Evolutionary conservation across 192 early-diverging fungal genomes (phyloP), one percentile per base, ranked within the genome.

Genomic region (Phycomyces nitens): DNA sequence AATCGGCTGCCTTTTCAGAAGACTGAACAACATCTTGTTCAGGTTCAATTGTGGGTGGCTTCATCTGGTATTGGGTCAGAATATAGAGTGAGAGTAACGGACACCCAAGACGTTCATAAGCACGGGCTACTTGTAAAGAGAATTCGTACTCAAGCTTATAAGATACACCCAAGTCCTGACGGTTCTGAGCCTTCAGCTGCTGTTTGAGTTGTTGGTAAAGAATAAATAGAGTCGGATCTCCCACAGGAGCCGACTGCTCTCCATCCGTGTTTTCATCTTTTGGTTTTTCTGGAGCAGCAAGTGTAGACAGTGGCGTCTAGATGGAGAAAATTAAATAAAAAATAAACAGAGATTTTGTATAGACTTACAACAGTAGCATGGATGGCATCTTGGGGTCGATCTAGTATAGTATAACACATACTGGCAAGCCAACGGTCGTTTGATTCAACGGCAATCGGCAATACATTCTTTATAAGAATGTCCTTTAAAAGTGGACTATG

Each of bases 61-160:
- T 63, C 38, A 68, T 61, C 14, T 44, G 18, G 55, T 70, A 74
- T 2, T 77, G 84, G 42, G 72, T 75, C 23, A 94, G 69, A 51
- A 94, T 86, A 26, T 94, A 76, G 34, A 94, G 68, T 5, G 91
- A 86, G 23, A 94, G 75, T 5, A 86, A 65, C 8, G 91, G 93
- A 60, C 84, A 91, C 29, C 92, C 92, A 20, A 93, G 77, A 15
- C 83, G 77, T 68, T 94, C 92, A 66, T 94, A 94, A 3, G 86
- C 78, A 29, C 73, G 72, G 5, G 86, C 77, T 15, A 87, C 80
- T 14, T 79, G 65, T 22, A 86, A 80, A 0, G 89, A 76, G 22
- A 92, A 88, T 10, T 77, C 72, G 34, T 79, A 82, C 64, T 92
- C 88, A 21, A 74, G 57, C 9, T 77, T 67, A 11, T 72, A 54